These are phyloP conservation scores for Fraxinus angustifolia DNA, from an alignment of 305 asterid species.

Conservation along the genomic window DNA sequence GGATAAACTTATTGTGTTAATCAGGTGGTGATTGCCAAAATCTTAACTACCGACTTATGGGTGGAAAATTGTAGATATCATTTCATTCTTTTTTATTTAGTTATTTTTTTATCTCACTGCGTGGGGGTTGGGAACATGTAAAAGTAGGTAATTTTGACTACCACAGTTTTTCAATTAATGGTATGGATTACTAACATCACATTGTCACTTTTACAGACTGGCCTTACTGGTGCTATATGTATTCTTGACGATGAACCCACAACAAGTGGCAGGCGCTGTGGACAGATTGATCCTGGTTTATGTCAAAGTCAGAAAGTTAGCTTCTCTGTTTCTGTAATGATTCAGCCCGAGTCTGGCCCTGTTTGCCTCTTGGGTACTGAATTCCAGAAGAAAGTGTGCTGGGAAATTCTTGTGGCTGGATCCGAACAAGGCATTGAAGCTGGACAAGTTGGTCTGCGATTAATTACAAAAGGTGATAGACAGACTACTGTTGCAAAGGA, in stretches of 20 bases:
- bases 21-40: neutral
- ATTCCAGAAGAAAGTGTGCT: constrained; percentile 75
- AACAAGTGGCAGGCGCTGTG: constrained; percentile 90
- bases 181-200: neutral
- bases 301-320: constrained; percentile 81
- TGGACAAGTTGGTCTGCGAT: constrained; percentile 93
- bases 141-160: neutral
- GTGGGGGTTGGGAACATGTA: neutral
- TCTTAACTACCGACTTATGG: neutral
- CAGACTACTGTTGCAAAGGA: constrained; percentile 86
- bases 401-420: constrained; percentile 98
- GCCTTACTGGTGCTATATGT: constrained; percentile 89
- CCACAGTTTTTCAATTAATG: neutral
- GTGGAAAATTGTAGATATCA: neutral
- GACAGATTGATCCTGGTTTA: constrained; percentile 75
- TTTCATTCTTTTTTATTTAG: neutral
- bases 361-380: constrained; percentile 95
- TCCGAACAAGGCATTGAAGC: constrained; percentile 99
- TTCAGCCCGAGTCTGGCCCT: constrained; percentile 99
- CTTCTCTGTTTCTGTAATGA: constrained; percentile 83
- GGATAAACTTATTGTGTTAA: neutral
- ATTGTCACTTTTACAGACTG: constrained; percentile 57
- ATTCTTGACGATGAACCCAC: constrained; percentile 98
- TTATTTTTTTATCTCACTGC: neutral
- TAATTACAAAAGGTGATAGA: constrained; percentile 90